phyloP scores from a whole-genome alignment of 2,329 filamentous ascomycete genomes.

The Phoma sp. region DNA sequence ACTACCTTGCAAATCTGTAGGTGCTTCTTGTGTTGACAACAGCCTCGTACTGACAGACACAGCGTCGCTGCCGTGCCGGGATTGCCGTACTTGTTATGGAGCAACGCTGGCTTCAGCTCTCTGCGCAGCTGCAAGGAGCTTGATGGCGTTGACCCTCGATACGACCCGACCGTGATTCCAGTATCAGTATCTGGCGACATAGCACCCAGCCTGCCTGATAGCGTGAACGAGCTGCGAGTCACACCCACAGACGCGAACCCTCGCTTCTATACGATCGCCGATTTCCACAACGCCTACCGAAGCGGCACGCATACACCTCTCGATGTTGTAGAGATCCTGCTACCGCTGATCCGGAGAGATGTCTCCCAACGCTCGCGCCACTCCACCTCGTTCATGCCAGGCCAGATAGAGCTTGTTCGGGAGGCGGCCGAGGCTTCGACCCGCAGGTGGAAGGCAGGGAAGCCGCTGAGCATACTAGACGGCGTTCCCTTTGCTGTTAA shows the following conservation, averaged over 20 bases:
- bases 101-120: conserved; percentile 70
- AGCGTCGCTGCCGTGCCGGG: conserved; percentile 67
- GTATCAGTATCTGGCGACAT: conserved; percentile 31
- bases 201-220: conserved; percentile 27
- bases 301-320: conserved; percentile 73
- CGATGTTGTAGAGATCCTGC: conserved; percentile 72
- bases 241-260: conserved; percentile 22
- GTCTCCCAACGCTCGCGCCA: conserved; percentile 63
- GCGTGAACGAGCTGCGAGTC: conserved; percentile 28
- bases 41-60: conserved; percentile 18
- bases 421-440: conserved; percentile 76
- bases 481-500: conserved; percentile 85
- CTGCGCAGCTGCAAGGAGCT: conserved; percentile 64
- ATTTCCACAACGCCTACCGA: conserved; percentile 79
- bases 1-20: conserved; percentile 67
- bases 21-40: conserved; percentile 26
- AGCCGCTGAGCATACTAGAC: conserved; percentile 73
- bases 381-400: conserved; percentile 75
- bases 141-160: conserved; percentile 60
- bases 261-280: conserved; percentile 64
- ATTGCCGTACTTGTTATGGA: conserved; percentile 71
- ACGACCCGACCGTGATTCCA: conserved; percentile 65
- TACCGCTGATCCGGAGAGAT: conserved; percentile 72
- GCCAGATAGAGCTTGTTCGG: conserved; percentile 66
- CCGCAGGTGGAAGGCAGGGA: conserved; percentile 71